Evolutionary conservation across 1,284 basidiomycete genomes (phyloP), one percentile per base, ranked within the genome.

Genomic region (Lignosus rhinocerotis): DNA sequence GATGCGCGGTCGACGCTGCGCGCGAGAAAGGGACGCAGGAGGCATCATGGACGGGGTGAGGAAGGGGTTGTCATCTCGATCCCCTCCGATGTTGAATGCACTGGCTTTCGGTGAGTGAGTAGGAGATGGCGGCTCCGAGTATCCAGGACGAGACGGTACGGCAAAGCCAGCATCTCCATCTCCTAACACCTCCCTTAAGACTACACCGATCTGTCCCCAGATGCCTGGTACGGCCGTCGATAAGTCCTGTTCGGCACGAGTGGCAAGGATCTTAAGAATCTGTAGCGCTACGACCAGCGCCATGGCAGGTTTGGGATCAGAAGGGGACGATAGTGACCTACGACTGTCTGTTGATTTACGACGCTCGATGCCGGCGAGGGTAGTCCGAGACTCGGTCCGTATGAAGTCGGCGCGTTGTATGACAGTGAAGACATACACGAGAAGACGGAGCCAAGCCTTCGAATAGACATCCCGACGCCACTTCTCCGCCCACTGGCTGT

Each of bases 221-320:
- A 87, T 74, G 19, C 80, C 81, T 17, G 85, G 81, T 11, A 84
- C 66, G 31, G 74, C 70, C 0, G 70, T 67, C 1, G 83, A 83
- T n/a, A 90, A 72, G 54, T 88, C 87, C 17, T 76, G 72, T 53
- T 81, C 81, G 1, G 84, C 89, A 9, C 88, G 84, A 48, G 91
- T 73, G 14, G 87, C 65, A 59, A 92, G 80, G 39, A 86, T 73
- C 70, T 93, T 93, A 66, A 93, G 72, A 17, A 88, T 79, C 69
- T 92, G 90, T 8, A 92, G 66, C 0, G 83, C 79, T 1, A 85
- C 75, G 36, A 84, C 74, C 31, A 87, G 75, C 0, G 76, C 77
- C 42, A 81, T 78, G 1, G 83, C 72, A 10, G 77, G 74, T 41
- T 76, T 73, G 41, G 62, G 48, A 21, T 63, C 54, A n/a, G 46